These are phyloP conservation scores for Xylaria scruposa DNA, from an alignment of 495 filamentous ascomycete genomes.

Conservation along the genomic window DNA sequence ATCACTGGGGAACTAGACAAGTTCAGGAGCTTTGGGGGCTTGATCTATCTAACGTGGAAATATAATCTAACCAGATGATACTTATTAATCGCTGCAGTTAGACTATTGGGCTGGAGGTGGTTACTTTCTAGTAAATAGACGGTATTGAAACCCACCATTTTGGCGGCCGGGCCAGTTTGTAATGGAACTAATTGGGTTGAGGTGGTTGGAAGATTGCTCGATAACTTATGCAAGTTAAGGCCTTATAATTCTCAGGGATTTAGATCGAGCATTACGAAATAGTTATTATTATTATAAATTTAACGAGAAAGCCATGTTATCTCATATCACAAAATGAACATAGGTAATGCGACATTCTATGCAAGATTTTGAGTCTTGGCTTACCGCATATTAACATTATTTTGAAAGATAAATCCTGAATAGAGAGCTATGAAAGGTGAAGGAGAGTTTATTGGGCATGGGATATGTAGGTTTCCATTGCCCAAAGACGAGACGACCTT, in stretches of 20 bases:
- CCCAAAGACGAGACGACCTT: not conserved
- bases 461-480: not conserved
- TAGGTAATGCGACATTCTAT: no score
- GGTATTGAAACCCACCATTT: not conserved
- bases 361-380: no score
- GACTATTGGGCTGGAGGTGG: not conserved
- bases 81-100: not conserved
- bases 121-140: not conserved
- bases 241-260: not conserved
- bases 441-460: not conserved
- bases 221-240: not conserved
- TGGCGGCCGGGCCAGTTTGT: no score
- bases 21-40: conserved; percentile 7
- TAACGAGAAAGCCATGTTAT: not conserved
- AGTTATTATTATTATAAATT: not conserved
- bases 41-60: not conserved
- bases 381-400: no score
- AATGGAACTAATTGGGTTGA: not conserved
- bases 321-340: not conserved
- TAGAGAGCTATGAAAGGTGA: no score
- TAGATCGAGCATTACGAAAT: not conserved
- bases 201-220: not conserved
- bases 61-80: not conserved
- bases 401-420: no score
- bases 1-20: conserved; percentile 9